Evolutionary conservation across 2,329 filamentous ascomycete species (phyloP).

Genomic region (Aureobasidium leucospermi): DNA sequence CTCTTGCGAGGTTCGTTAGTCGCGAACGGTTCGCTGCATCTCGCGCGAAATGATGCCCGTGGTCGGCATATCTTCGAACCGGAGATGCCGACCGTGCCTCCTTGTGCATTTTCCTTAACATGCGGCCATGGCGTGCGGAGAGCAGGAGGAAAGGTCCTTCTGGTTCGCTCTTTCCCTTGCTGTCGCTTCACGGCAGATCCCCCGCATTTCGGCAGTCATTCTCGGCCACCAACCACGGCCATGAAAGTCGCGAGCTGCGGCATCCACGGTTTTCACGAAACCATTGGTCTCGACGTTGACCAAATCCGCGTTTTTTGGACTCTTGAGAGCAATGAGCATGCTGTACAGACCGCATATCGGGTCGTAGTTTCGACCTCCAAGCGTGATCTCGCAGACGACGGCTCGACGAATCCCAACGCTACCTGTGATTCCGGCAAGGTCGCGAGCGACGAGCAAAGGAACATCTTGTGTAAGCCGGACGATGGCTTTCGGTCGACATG

Average conservation of each 20-base stretch:
- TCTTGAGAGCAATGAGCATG: slow-evolving; percentile 25
- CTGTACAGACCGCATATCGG: slow-evolving; percentile 29
- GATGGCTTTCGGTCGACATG: slow-evolving; percentile 31
- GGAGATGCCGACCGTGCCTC: not conserved
- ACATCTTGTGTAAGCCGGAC: slow-evolving; percentile 25
- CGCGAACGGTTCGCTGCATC: not conserved
- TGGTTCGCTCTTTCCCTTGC: not conserved
- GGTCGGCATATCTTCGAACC: not conserved
- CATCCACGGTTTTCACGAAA: slow-evolving; percentile 35
- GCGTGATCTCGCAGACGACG: not conserved
- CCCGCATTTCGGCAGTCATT: not conserved
- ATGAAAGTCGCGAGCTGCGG: slow-evolving; percentile 27
- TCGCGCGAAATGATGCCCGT: not conserved
- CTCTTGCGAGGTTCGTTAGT: not conserved
- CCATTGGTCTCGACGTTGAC: slow-evolving; percentile 33
- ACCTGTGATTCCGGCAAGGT: slow-evolving; percentile 23
- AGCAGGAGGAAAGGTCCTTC: not conserved
- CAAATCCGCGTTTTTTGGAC: slow-evolving; percentile 32
- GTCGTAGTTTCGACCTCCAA: slow-evolving; percentile 17
- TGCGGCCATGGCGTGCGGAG: not conserved
- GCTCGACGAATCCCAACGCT: not conserved
- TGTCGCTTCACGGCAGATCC: not conserved
- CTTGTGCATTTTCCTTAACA: not conserved
- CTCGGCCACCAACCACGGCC: not conserved
- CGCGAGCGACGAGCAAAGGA: slow-evolving; percentile 21